Base-by-base conservation (phyloP, 495 filamentous ascomycete species). In the Immersiella caudata region DNA sequence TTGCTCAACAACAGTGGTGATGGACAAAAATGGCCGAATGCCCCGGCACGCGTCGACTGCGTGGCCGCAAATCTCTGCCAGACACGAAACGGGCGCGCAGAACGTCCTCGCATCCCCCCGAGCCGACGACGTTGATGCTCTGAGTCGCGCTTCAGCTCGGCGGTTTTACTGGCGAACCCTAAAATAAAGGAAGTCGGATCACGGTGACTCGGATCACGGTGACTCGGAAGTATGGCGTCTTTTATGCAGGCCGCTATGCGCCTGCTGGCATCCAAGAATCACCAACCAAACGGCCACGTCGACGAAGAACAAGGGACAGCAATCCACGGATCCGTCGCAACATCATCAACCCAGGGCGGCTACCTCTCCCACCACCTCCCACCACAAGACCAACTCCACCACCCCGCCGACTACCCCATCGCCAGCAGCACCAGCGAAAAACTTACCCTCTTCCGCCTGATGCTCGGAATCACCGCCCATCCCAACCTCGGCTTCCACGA, bases 361-460 rank as follows among this genome's bases (percentile, higher is more conserved):
- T 46, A 46, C 40, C 29, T 33, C 29, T 8, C 29, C 4, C 29
- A 33, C 29, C 35, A 61, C 35, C 27, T 26, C 60, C 33, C 14
- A 50, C 59, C 59, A 5, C 40, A 46, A 46, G 40, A 46, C 9
- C 4, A 36, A 36, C 6, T 12, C 33, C 33, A 46, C 16, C 40
- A 12, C 40, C 11, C 40, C 9, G 40, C 40, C 9, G 40, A 18
- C 4, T 46, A 46, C 40, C 16, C 40, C 4, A 12, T 21, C 50
- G 16, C 40, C 60, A 8, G 18, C 59, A 29, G 14, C 46, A 20
- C 36, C 46, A 25, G 8, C 26, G 61, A 64, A 18, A 9, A 35
- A 18, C 29, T 65, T n/a, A 46, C 63, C 6, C 29, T 65, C 51
- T 65, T 50, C 50, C 51, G 63, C 3, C 29, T 65, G n/a, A 65